Percentiles rank a stretch among this genome's conserved stretches.
Conservation (phyloP, 805 yeast species). For the Metschnikowia borealis region DNA sequence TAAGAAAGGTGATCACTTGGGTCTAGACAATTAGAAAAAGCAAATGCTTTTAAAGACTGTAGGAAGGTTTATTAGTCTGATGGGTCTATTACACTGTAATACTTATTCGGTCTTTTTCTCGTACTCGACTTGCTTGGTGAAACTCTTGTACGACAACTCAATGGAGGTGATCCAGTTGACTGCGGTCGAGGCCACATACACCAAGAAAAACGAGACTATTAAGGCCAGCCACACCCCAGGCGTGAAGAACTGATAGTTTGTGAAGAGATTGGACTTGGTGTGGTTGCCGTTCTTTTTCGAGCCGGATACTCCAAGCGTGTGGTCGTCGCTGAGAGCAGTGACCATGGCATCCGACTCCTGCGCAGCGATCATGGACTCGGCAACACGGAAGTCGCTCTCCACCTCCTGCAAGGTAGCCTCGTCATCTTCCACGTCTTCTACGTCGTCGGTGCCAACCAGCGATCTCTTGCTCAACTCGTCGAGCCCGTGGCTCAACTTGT, state of each 20-base stretch:
- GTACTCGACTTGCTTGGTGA: conserved; percentile 62
- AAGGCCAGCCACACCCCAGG: conserved; percentile 79
- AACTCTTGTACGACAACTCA: conserved; percentile 76
- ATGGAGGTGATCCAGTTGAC: conserved; percentile 67
- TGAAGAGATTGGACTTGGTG: conserved; percentile 45
- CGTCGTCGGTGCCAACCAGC: conserved; percentile 7
- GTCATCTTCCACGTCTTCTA: conserved; percentile 2
- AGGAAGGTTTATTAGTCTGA: neutral
- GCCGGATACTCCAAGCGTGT: conserved; percentile 1
- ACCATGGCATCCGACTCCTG: conserved; percentile 22
- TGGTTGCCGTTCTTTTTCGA: conserved; percentile 4
- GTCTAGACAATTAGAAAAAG: neutral
- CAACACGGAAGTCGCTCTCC: conserved; percentile 31
- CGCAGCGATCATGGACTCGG: conserved; percentile 28
- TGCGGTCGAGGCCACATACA: conserved; percentile 56
- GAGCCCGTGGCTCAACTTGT: conserved; percentile 22
- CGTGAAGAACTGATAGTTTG: conserved; percentile 65
- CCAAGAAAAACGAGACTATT: conserved; percentile 58
- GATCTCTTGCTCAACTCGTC: conserved; percentile 19
- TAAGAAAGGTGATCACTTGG: neutral
- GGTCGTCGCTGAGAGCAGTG: conserved; percentile 21
- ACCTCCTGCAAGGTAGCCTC: conserved; percentile 15
- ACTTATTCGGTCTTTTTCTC: conserved; percentile 44
- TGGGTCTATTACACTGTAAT: neutral
- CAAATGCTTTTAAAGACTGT: too few relatives aligned